Conservation (phyloP, 495 filamentous ascomycete species). For the Friedmanniomyces simplex region DNA sequence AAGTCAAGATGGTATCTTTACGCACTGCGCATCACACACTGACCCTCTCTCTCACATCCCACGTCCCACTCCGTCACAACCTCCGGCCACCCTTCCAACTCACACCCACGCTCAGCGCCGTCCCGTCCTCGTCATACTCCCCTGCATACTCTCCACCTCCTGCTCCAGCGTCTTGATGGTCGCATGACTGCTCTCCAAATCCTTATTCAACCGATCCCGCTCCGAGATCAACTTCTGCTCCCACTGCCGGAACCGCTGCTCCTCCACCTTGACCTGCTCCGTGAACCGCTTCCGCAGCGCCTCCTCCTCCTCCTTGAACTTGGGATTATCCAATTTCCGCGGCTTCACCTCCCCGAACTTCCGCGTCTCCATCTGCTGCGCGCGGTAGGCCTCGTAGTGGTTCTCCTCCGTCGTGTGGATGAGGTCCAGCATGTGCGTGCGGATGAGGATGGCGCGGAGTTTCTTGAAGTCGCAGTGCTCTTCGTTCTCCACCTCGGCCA, state of each 20-base stretch:
- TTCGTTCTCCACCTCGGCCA: conserved; percentile 98
- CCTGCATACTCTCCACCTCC: conserved; percentile 89
- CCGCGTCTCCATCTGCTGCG: conserved; percentile 98
- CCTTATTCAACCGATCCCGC: conserved; percentile 97
- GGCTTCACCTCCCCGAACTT: conserved; percentile 97
- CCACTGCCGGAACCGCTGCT: conserved; percentile 97
- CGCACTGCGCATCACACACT: neutral
- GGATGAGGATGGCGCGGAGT: conserved; percentile 94
- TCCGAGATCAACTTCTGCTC: conserved; percentile 99
- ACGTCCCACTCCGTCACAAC: too few species aligned
- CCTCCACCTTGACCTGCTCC: conserved; percentile 99
- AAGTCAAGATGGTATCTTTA: neutral
- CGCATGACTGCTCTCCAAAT: conserved; percentile 92
- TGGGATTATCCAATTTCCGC: conserved; percentile 97
- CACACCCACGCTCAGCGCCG: conserved; percentile 57
- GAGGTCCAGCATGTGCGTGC: conserved; percentile 99
- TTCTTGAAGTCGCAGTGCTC: conserved; percentile 99
- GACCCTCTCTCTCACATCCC: neutral
- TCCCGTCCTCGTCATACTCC: conserved; percentile 81
- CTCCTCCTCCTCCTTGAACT: conserved; percentile 99
- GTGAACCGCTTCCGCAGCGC: conserved; percentile 96
- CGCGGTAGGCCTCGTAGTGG: conserved; percentile 98
- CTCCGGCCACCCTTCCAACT: neutral
- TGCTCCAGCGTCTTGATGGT: conserved; percentile 90
- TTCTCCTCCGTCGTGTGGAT: conserved; percentile 99